A percentile compares a stretch with the other conserved stretches of the same genome.
These are phyloP conservation scores for Myriosclerotinia scirpicola DNA, from an alignment of 2,329 filamentous ascomycete species.

Conservation along the genomic window DNA sequence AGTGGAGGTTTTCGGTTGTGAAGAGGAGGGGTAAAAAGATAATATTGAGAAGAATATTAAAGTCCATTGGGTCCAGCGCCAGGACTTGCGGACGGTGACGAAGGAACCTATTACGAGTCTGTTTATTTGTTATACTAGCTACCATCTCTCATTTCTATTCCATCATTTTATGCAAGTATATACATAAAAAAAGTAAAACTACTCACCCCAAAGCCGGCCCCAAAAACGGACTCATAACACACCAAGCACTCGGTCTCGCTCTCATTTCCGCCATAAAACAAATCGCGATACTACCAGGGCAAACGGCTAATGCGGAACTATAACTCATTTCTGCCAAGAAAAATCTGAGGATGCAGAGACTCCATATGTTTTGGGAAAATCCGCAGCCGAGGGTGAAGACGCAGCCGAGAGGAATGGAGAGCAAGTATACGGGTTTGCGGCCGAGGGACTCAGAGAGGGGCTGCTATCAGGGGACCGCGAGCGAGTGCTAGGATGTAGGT, in stretches of 20 bases:
- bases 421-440: conserved; percentile 45
- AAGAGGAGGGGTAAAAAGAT: conserved; percentile 47
- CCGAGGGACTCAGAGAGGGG: conserved; percentile 62
- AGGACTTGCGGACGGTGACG: conserved; percentile 47
- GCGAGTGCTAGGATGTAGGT: conserved; percentile 60
- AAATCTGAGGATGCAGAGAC: conserved; percentile 49
- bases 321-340: conserved; percentile 48
- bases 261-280: conserved; percentile 47
- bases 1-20: conserved; percentile 45
- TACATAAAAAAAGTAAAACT: background rate
- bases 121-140: conserved; percentile 15
- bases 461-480: conserved; percentile 59
- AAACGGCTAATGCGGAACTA: conserved; percentile 46
- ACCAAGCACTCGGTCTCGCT: conserved; percentile 47
- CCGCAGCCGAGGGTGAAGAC: conserved; percentile 64
- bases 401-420: conserved; percentile 50
- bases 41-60: conserved; percentile 51
- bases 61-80: conserved; percentile 56
- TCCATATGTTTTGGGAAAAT: conserved; percentile 52
- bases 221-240: conserved; percentile 53
- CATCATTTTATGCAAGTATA: background rate
- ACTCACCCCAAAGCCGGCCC: conserved; percentile 51
- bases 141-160: background rate
- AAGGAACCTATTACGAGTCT: conserved; percentile 45
- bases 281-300: conserved; percentile 52